Base-by-base conservation (phyloP, 495 filamentous ascomycete genomes). In the Aspergillus kassunensis region DNA sequence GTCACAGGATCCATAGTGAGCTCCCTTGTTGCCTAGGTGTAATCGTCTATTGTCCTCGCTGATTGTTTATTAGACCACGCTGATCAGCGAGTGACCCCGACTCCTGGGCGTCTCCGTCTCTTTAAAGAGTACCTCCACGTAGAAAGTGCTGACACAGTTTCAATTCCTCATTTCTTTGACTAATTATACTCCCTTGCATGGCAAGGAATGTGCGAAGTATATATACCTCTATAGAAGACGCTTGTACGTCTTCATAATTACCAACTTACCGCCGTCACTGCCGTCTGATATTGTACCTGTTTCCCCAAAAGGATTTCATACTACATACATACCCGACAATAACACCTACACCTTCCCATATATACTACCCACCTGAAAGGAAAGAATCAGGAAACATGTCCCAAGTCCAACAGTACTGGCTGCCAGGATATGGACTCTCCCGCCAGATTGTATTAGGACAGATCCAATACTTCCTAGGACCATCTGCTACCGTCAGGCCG, bases 381-480 rank as follows among this genome's bases (percentile, higher is more conserved):
- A 21, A 13, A 54, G 33, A 42, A n/a, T n/a, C n/a, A n/a, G n/a
- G n/a, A n/a, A 61, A 34, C 24, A 72, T 72, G 68, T 61, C 68
- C 39, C 69, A 60, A 45, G 65, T 65, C 34, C 70, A 73, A 50
- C 68, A 75, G 54, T 80, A 80, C 57, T 80, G 76, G 63, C 64
- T 80, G 19, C 76, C 77, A n/a, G 76, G 77, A 33, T 79, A 73
- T 53, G 65, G 70, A 4, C 72, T 80, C 13, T 79, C 75, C 43
- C 75, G 76, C 27, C 75, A 79, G 41, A 75, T 80, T 30, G 75
- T 80, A 49, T 64, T 80, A 21, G 72, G 73, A 30, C 70, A 79
- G 24, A 77, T 79, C 30, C 75, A 78, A 44, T 78, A 73, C 46
- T 78, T 75, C 49, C 71, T 80, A 6, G 77, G 77, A 9, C 76